Evolutionary conservation across 2,329 filamentous ascomycete species (phyloP), one percentile per base, ranked within the genome.

Genomic region (Basipetospora chlamydospora): DNA sequence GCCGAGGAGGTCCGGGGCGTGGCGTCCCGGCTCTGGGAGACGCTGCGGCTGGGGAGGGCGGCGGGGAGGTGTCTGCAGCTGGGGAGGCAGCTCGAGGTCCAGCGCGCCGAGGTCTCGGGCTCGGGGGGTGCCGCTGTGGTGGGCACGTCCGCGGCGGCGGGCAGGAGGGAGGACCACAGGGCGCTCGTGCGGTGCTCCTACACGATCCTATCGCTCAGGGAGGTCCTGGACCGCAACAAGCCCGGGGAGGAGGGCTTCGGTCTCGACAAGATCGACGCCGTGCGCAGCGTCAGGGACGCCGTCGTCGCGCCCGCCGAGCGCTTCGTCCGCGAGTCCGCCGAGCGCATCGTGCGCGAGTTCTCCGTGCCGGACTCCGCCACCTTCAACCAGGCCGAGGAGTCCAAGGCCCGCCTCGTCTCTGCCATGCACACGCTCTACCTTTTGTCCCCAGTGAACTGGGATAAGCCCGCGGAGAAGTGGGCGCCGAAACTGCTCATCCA

Each of bases 71-170:
- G 81, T 50, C 64, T 96, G 28, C 79, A 81, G 49, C 63, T 96
- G 3, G 86, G 84, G 1, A 66, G 87, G 30, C 85, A 93, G 59
- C 68, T 98, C 9, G 85, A 96, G 53, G 70, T 81, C n/a, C 82
- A 93, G 53, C 70, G 92, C 50, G 63, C 72, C 0, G 86, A 93
- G 54, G 62, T 83, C 5, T 67, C 64, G 2, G 28, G 35, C 8
- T 7, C 28, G 13, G n/a, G n/a, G n/a, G 30, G 30, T 59, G 43
- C 44, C 42, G 31, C 47, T 17, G 49, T 17, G 6, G 30, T 10
- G 4, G 23, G 12, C 13, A 63, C 37, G 53, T 61, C 41, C 36
- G 49, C 45, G 21, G 46, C 46, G 41, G 42, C 56, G 2, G 54
- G 51, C 20, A 67, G 61, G 39, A 75, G 72, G 43, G 79, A 85